These are phyloP conservation scores for Lathyrus sativus DNA, from an alignment of 306 rosid species.

Conservation along the genomic window DNA sequence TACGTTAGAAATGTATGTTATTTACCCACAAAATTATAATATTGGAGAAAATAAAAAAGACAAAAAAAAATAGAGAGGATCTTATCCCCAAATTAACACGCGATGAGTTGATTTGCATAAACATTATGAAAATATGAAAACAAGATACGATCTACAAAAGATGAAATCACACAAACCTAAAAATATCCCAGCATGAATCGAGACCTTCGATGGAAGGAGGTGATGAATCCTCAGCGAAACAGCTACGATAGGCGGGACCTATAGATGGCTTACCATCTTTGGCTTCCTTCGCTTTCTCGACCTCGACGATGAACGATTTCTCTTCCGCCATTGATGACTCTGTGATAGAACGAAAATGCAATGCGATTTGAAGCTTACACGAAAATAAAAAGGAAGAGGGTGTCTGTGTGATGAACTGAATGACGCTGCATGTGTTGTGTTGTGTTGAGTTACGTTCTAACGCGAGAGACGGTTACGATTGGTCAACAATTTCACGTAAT, in stretches of 20 bases:
- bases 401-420: no score
- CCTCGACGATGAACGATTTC: conserved; percentile 51
- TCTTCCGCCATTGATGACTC: conserved; percentile 45
- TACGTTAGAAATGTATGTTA: no score
- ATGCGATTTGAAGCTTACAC: neutral
- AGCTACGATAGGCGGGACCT: conserved; percentile 80
- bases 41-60: no score
- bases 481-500: neutral
- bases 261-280: conserved; percentile 57
- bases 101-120: no score
- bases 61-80: no score
- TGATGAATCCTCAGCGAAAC: conserved; percentile 51
- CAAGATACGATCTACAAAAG: neutral
- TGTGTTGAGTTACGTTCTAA: neutral
- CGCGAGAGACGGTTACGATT: neutral
- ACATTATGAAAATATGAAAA: neutral
- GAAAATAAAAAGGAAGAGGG: neutral
- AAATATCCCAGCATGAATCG: conserved; percentile 78
- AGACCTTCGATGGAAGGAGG: conserved; percentile 63
- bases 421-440: neutral
- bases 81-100: conserved; percentile 1
- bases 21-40: no score
- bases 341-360: neutral
- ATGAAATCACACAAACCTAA: conserved; percentile 46
- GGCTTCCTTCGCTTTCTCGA: conserved; percentile 65